Percentiles rank a stretch among this genome's conserved stretches.
phyloP scores from a whole-genome alignment of 169 alveolate genomes.

The Eimeria sp. region DNA sequence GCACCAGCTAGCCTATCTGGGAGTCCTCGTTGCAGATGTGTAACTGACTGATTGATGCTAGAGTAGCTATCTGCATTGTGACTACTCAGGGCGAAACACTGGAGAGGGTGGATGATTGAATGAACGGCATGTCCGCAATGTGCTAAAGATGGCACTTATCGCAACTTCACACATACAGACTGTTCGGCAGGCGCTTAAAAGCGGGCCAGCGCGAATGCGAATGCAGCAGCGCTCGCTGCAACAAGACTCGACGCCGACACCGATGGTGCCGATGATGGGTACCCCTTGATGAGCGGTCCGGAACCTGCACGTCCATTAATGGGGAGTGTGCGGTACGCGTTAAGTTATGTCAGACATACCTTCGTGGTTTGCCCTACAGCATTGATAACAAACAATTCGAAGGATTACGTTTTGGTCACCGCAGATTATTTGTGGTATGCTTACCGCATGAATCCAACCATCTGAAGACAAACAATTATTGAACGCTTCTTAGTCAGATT shows the following conservation, averaged over 20 bases:
- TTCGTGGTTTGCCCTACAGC: constrained; percentile 82
- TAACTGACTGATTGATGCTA: not conserved
- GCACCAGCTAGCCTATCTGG: not conserved
- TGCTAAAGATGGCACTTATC: constrained; percentile 62
- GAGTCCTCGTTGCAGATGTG: not conserved
- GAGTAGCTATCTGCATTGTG: constrained; percentile 10
- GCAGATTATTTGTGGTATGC: not conserved
- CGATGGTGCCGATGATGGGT: constrained; percentile 57
- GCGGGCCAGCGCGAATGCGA: constrained; percentile 73
- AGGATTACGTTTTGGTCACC: not conserved
- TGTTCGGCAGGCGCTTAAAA: constrained; percentile 42
- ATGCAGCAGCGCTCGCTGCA: constrained; percentile 81
- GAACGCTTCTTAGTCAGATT: not conserved
- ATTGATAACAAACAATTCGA: constrained; percentile 22
- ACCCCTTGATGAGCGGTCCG: constrained; percentile 78
- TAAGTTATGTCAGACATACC: constrained; percentile 38
- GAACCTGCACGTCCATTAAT: constrained; percentile 23
- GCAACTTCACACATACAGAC: constrained; percentile 65
- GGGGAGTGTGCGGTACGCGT: not conserved
- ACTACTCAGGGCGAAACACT: constrained; percentile 66
- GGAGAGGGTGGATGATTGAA: constrained; percentile 69
- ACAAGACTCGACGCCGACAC: constrained; percentile 72
- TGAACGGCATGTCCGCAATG: constrained; percentile 39
- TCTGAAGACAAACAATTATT: constrained; percentile 9
- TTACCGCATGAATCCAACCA: constrained; percentile 84